Evolutionary conservation across 2,329 filamentous ascomycete species (phyloP).

Genomic region (Thelonectria discophora): DNA sequence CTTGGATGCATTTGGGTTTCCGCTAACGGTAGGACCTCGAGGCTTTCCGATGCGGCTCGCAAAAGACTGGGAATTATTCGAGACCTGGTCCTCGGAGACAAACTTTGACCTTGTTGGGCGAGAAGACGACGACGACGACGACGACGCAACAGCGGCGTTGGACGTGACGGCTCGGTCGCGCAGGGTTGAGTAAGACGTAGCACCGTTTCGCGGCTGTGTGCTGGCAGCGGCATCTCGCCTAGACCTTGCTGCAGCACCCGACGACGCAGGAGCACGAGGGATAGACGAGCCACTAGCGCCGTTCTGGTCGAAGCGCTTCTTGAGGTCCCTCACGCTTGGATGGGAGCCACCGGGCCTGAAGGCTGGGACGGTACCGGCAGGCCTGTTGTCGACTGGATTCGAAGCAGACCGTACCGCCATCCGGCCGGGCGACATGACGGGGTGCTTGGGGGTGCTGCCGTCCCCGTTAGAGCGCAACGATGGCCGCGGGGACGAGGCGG

Average conservation of each 20-base stretch:
- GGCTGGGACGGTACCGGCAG: slow-evolving; percentile 39
- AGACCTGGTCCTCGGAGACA: slow-evolving; percentile 60
- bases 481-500: slow-evolving; percentile 54
- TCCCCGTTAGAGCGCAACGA: slow-evolving; percentile 61
- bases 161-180: slow-evolving; percentile 46
- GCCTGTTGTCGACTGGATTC: slow-evolving; percentile 61
- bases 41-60: slow-evolving; percentile 67
- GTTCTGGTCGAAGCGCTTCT: slow-evolving; percentile 79
- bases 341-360: slow-evolving; percentile 53
- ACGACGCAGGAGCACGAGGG: slow-evolving; percentile 48
- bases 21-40: slow-evolving; percentile 47
- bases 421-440: slow-evolving; percentile 52
- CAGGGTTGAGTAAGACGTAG: slow-evolving; percentile 53
- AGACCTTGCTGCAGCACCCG: slow-evolving; percentile 45
- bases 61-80: slow-evolving; percentile 66
- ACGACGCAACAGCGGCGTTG: slow-evolving; percentile 28
- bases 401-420: slow-evolving; percentile 63
- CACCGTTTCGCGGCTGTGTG: slow-evolving; percentile 47
- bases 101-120: slow-evolving; percentile 57
- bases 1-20: slow-evolving; percentile 47
- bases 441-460: slow-evolving; percentile 59
- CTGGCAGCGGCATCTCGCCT: slow-evolving; percentile 47
- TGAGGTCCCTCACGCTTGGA: slow-evolving; percentile 82
- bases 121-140: slow-evolving; percentile 40
- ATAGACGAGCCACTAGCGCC: slow-evolving; percentile 46